Conservation (phyloP, 2,329 filamentous ascomycete genomes). For the Pseudogymnoascus sp. region DNA sequence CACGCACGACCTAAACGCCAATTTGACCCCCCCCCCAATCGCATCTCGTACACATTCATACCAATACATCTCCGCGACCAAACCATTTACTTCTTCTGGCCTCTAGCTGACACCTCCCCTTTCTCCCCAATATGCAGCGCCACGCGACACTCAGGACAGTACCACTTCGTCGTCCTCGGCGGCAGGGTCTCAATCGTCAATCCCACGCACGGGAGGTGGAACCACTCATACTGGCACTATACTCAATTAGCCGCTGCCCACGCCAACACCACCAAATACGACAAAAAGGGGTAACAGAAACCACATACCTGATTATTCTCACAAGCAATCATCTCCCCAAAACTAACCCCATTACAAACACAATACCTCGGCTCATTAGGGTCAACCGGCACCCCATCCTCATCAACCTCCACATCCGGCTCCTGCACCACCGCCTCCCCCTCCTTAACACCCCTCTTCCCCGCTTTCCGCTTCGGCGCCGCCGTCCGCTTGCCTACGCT, state of each 20-base stretch:
- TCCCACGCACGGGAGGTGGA: slow-evolving; percentile 70
- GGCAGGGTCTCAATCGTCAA: slow-evolving; percentile 52
- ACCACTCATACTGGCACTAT: slow-evolving; percentile 75
- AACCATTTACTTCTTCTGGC: slow-evolving; percentile 25
- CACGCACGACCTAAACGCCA: background rate
- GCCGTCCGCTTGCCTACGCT: slow-evolving; percentile 65
- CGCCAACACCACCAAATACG: slow-evolving; percentile 19
- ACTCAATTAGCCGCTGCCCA: slow-evolving; percentile 19
- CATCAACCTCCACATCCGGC: slow-evolving; percentile 49
- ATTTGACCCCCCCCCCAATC: background rate
- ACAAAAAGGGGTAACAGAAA: too few relatives aligned
- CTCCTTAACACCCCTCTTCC: slow-evolving; percentile 33
- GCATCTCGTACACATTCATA: background rate
- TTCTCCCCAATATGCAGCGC: slow-evolving; percentile 53
- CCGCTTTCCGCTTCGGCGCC: slow-evolving; percentile 56
- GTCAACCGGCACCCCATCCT: slow-evolving; percentile 62
- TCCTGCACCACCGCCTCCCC: slow-evolving; percentile 35
- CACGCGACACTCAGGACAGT: slow-evolving; percentile 67
- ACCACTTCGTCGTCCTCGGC: slow-evolving; percentile 70
- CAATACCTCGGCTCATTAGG: slow-evolving; percentile 71
- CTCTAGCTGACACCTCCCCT: slow-evolving; percentile 44
- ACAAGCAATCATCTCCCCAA: slow-evolving; percentile 75
- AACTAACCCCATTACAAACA: slow-evolving; percentile 69
- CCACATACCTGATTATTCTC: slow-evolving; percentile 60
- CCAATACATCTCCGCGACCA: background rate